These are phyloP conservation scores for Scleromitrula shiraiana DNA, from an alignment of 2,329 filamentous ascomycete genomes.

Conservation along the genomic window DNA sequence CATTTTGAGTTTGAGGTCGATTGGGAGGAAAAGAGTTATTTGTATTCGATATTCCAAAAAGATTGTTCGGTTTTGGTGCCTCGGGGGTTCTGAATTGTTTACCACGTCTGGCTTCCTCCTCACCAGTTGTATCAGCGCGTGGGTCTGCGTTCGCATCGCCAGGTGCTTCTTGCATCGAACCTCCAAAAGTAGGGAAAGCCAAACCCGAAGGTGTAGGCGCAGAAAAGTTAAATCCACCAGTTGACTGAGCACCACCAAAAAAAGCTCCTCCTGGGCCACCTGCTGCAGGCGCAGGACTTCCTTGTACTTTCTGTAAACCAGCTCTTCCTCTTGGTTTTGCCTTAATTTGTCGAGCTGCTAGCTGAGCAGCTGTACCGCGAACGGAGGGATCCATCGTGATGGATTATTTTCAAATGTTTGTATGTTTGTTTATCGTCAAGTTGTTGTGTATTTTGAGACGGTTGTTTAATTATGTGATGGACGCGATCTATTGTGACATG, in stretches of 20 bases:
- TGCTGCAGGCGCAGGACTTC: constrained; percentile 3
- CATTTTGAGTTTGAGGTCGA: not conserved
- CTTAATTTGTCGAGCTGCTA: constrained; percentile 28
- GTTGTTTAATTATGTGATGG: no score
- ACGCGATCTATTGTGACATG: no score
- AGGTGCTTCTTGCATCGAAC: constrained; percentile 4
- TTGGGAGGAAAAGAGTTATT: not conserved
- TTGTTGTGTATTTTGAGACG: no score
- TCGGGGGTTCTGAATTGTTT: constrained; percentile 3
- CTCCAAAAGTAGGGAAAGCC: constrained; percentile 7
- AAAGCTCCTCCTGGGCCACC: constrained; percentile 22
- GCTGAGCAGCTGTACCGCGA: constrained; percentile 28
- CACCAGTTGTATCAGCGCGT: constrained; percentile 11
- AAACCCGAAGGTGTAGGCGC: constrained; percentile 9
- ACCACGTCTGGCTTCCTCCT: constrained; percentile 4
- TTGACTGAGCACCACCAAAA: constrained; percentile 23
- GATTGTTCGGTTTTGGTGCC: not conserved
- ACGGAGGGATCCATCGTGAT: constrained; percentile 20
- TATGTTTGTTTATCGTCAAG: no score
- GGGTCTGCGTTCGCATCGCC: constrained; percentile 10
- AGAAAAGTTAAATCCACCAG: constrained; percentile 24
- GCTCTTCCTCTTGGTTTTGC: constrained; percentile 10
- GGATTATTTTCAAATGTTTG: not conserved
- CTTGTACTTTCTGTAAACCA: not conserved
- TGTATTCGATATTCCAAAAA: not conserved